Evolutionary conservation across 2,329 filamentous ascomycete species (phyloP).

Genomic region (Phyllosticta citrichinensis): DNA sequence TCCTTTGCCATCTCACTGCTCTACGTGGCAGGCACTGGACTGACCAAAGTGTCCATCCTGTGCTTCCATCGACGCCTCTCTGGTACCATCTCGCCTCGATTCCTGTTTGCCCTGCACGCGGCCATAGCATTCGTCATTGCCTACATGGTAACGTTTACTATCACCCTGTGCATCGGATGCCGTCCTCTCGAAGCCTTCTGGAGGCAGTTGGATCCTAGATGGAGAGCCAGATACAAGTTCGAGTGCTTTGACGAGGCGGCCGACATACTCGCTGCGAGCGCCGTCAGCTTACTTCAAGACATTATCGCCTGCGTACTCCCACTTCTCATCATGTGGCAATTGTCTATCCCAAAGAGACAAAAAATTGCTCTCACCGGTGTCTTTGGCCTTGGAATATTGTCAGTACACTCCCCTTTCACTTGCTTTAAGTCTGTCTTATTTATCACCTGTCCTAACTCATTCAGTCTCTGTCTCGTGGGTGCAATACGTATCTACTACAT

Average conservation of each 20-base stretch:
- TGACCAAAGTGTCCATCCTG: conserved; percentile 26
- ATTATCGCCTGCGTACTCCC: conserved; percentile 33
- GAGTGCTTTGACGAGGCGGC: conserved; percentile 29
- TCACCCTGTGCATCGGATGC: conserved; percentile 28
- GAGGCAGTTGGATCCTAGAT: conserved; percentile 25
- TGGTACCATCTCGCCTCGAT: conserved; percentile 24
- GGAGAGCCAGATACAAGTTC: conserved; percentile 21
- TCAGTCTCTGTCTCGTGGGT: conserved; percentile 25
- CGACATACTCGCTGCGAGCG: conserved; percentile 29
- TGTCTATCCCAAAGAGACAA: conserved; percentile 33
- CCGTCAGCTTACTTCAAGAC: conserved; percentile 31
- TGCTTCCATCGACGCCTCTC: conserved; percentile 34
- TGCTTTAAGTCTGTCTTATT: neutral
- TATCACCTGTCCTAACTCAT: neutral
- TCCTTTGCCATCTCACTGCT: conserved; percentile 18
- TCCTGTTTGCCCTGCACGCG: conserved; percentile 27
- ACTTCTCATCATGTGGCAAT: conserved; percentile 34
- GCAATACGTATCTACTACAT: conserved; percentile 30
- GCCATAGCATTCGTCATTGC: conserved; percentile 29
- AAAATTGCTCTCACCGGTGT: conserved; percentile 36
- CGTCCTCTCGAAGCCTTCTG: conserved; percentile 32
- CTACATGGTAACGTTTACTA: conserved; percentile 29
- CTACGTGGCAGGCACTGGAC: conserved; percentile 20
- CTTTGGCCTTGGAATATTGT: conserved; percentile 35
- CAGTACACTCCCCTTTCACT: conserved; percentile 9